phyloP scores from a whole-genome alignment of 2,329 filamentous ascomycete species.

The Fusarium xylarioides region DNA sequence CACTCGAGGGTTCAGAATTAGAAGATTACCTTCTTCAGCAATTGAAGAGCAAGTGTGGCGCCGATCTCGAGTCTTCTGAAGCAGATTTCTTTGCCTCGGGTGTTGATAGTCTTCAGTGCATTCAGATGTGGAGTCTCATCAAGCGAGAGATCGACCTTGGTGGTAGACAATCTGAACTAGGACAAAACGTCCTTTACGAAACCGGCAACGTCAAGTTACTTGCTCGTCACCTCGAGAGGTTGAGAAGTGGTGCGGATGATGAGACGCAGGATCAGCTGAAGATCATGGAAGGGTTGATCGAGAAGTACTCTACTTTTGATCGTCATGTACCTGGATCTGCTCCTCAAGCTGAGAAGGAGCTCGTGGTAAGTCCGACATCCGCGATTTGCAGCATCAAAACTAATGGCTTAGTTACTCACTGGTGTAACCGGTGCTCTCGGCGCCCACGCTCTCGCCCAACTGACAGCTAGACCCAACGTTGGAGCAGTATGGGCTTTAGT shows the following conservation, averaged over 20 bases:
- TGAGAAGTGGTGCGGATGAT: constrained; percentile 29
- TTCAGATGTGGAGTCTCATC: constrained; percentile 63
- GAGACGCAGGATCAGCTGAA: constrained; percentile 40
- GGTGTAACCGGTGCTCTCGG: constrained; percentile 70
- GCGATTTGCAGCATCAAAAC: rapidly evolving
- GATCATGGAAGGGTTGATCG: constrained; percentile 47
- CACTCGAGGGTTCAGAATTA: constrained; percentile 37
- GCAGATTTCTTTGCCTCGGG: constrained; percentile 67
- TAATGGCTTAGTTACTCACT: constrained; percentile 56
- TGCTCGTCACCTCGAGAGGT: constrained; percentile 32
- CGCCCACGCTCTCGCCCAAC: constrained; percentile 64
- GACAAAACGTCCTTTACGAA: constrained; percentile 68
- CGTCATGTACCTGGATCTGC: constrained; percentile 32
- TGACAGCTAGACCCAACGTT: constrained; percentile 67
- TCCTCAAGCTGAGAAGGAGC: constrained; percentile 41
- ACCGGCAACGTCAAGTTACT: constrained; percentile 45
- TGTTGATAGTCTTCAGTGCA: constrained; percentile 67
- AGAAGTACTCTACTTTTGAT: constrained; percentile 50
- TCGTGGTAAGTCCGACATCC: constrained; percentile 40
- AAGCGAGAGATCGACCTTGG: constrained; percentile 60
- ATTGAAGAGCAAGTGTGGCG: constrained; percentile 46
- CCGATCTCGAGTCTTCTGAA: neutral
- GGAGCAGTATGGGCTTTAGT: constrained; percentile 53
- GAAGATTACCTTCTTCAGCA: constrained; percentile 41
- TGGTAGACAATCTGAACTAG: constrained; percentile 51